Conservation (phyloP, 139 green algal species). For the Chlamydomonas sp. region DNA sequence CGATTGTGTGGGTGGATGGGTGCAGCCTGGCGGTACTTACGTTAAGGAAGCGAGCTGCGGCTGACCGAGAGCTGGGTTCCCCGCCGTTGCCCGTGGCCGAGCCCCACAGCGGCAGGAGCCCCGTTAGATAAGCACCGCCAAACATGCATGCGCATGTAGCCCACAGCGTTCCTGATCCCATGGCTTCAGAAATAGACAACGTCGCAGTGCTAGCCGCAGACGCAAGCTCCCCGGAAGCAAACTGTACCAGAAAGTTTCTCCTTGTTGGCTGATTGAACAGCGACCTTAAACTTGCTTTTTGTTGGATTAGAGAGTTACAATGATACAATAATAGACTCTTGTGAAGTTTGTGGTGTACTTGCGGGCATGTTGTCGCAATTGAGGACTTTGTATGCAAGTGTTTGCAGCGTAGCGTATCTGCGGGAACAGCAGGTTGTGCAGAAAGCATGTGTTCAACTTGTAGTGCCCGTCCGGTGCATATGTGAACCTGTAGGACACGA, state of each 20-base stretch:
- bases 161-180: constrained; percentile 14
- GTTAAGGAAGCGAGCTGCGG: neutral
- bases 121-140: constrained; percentile 2
- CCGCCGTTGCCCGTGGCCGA: neutral
- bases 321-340: neutral
- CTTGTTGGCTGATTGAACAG: neutral
- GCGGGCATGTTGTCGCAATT: neutral
- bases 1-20: no score
- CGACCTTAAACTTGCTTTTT: neutral
- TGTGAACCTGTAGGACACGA: neutral
- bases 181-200: no score
- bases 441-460: neutral
- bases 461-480: neutral
- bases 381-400: neutral
- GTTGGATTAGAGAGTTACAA: neutral
- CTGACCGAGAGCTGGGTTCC: neutral
- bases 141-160: constrained; percentile 17
- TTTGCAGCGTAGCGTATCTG: neutral
- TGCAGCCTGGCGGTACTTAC: no score
- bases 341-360: neutral
- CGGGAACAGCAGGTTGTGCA: neutral
- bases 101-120: neutral
- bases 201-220: no score
- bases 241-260: no score
- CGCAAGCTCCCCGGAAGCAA: no score